Evolutionary conservation across 2,329 filamentous ascomycete species (phyloP), one percentile per base, ranked within the genome.

Genomic region (Verticillium tricorpus): DNA sequence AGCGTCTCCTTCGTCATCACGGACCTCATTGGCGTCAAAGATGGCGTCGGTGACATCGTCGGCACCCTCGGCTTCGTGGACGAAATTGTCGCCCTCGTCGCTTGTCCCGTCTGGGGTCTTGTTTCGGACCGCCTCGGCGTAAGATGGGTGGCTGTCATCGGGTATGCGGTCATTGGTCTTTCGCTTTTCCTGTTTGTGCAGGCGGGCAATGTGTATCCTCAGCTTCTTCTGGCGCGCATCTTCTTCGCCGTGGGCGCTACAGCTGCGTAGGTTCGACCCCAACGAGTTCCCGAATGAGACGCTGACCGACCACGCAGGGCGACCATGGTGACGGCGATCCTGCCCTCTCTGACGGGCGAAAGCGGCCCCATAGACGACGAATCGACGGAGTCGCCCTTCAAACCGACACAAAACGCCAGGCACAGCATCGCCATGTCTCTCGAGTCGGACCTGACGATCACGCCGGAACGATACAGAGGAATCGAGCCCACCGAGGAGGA

Each of bases 281-380:
- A 25, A 34, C 45, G 40, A 28, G 6, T n/a, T 31, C 35, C 6
- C 32, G 50, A 19, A 28, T 39, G n/a, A 12, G 9, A 35, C 5
- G 56, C 60, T 50, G 19, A 25, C 60, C 31, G 31, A 59, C 25
- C 7, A 19, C 4, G 22, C 61, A 87, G 84, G 5, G 85, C 93
- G 15, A 98, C 95, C 1, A 99, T 99, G 95, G 95, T 99, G 22
- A 98, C 95, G 9, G 95, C 95, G 3, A 92, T 96, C 56, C 81
- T 99, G 28, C 95, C 95, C 1, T 88, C 84, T 12, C 76, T 89
- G 67, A 88, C 86, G 5, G 83, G 84, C 65, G 83, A 85, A 35
- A 76, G 71, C 45, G 45, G 19, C 14, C 17, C 7, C 45, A 19
- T 19, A 28, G 71, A 71, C 45, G 66, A 69, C 1, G 66, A 62